Percentiles rank a stretch among this genome's conserved stretches.
Conservation (phyloP, 208 protist genomes). For the Leptomonas pyrrhocoris region DNA sequence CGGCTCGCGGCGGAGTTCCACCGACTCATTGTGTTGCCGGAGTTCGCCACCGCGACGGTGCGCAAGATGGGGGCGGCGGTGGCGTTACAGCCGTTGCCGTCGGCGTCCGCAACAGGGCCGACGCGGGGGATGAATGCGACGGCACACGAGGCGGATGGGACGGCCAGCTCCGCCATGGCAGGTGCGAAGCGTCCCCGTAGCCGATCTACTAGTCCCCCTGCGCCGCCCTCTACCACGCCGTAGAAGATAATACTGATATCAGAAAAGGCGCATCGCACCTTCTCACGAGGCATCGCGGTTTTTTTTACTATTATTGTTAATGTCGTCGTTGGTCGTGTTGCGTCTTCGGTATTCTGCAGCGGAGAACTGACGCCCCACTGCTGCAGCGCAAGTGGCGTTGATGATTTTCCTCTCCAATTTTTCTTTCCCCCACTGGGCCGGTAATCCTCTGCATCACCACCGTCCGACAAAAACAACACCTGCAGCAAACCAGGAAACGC, state of each 20-base stretch:
- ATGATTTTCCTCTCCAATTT: too few relatives aligned
- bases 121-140: not conserved
- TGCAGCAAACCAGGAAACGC: too few relatives aligned
- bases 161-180: not conserved
- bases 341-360: too few relatives aligned
- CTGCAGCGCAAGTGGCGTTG: too few relatives aligned
- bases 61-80: slow-evolving; percentile 14
- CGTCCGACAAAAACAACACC: too few relatives aligned
- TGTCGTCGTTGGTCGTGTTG: too few relatives aligned
- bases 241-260: too few relatives aligned
- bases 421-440: too few relatives aligned
- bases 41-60: slow-evolving; percentile 14
- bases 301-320: too few relatives aligned
- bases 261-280: not conserved
- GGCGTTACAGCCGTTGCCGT: not conserved
- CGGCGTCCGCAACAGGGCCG: not conserved
- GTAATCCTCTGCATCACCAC: too few relatives aligned
- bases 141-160: not conserved
- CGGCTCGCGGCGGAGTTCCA: slow-evolving; percentile 47
- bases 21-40: slow-evolving; percentile 13
- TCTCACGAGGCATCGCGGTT: too few relatives aligned
- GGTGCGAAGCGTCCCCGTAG: slow-evolving; percentile 13
- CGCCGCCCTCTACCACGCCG: not conserved
- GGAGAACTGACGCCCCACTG: too few relatives aligned
- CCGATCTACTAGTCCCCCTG: slow-evolving; percentile 1